A percentile compares a stretch with the other conserved stretches of the same genome.
Evolutionary conservation across 371 early-diverging fungal genomes (phyloP).

Genomic region (Mortierella sp.): DNA sequence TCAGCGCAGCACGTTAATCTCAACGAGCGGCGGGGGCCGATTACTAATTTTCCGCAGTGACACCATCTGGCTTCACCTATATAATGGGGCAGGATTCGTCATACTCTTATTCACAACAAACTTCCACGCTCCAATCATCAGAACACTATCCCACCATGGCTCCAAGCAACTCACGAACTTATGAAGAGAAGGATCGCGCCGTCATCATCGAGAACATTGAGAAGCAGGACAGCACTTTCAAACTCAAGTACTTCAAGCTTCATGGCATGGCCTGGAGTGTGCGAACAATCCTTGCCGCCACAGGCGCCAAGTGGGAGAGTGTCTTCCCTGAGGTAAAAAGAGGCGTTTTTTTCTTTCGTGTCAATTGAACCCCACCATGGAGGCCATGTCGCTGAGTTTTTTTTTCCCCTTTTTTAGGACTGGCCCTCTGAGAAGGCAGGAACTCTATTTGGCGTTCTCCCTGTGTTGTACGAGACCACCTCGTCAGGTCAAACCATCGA

Average conservation of each 20-base stretch:
- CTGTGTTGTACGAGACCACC: constrained; percentile 38
- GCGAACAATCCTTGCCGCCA: constrained; percentile 38
- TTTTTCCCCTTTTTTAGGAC: too few species aligned
- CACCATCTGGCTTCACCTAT: too few species aligned
- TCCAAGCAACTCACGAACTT: constrained; percentile 4
- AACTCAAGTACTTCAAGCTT: constrained; percentile 34
- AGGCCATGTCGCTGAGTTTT: too few species aligned
- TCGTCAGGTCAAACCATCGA: constrained; percentile 21
- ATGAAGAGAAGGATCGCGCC: constrained; percentile 23
- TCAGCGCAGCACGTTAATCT: too few species aligned
- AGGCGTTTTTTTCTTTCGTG: neutral
- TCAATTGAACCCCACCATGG: too few species aligned
- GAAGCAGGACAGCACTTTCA: constrained; percentile 32
- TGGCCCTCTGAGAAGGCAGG: constrained; percentile 31
- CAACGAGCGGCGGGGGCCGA: too few species aligned
- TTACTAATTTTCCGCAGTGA: too few species aligned
- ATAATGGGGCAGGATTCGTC: too few species aligned
- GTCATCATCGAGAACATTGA: constrained; percentile 12
- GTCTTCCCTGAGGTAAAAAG: constrained; percentile 26
- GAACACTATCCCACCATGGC: neutral
- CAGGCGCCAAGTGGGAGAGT: constrained; percentile 31
- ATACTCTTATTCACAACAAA: too few species aligned
- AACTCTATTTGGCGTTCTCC: constrained; percentile 30
- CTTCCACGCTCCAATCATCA: neutral
- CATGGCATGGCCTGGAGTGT: constrained; percentile 19